Percentiles rank a stretch among this genome's conserved stretches.
These are phyloP conservation scores for Paramecium biaurelia DNA, from an alignment of 73 alveolate genomes.

Conservation along the genomic window DNA sequence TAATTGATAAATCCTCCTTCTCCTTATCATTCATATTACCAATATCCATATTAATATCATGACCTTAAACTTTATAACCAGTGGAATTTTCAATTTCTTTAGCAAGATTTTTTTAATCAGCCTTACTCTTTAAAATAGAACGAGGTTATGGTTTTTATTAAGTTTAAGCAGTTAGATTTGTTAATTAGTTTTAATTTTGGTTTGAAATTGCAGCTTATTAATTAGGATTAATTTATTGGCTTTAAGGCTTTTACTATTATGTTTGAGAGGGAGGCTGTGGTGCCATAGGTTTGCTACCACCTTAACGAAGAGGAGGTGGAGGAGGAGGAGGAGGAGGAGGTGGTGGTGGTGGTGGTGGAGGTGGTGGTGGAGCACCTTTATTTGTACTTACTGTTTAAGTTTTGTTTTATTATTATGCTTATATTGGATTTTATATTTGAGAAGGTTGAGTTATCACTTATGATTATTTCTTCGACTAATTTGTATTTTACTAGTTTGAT, in stretches of 20 bases:
- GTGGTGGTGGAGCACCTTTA: slow-evolving; percentile 44
- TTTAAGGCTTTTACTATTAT: background rate
- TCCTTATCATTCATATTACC: background rate
- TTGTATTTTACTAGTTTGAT: background rate
- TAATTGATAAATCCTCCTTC: background rate
- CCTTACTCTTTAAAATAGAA: background rate
- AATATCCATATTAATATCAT: background rate
- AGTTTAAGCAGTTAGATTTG: background rate
- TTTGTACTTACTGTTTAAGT: background rate
- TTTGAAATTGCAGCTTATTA: background rate
- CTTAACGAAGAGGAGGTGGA: slow-evolving; percentile 10
- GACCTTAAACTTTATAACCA: background rate
- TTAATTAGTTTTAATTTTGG: background rate
- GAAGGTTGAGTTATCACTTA: background rate
- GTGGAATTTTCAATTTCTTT: background rate
- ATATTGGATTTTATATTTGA: background rate
- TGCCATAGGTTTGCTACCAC: background rate
- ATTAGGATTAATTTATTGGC: background rate
- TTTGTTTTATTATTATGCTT: background rate
- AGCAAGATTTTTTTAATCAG: background rate
- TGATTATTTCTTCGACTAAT: background rate
- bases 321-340: slow-evolving; percentile 56
- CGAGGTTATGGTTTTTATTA: background rate
- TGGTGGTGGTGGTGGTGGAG: slow-evolving; percentile 41
- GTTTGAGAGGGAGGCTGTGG: background rate